A percentile compares a stretch with the other conserved stretches of the same genome.
phyloP scores from a whole-genome alignment of 805 yeast genomes.

The Candida lessepsii region DNA sequence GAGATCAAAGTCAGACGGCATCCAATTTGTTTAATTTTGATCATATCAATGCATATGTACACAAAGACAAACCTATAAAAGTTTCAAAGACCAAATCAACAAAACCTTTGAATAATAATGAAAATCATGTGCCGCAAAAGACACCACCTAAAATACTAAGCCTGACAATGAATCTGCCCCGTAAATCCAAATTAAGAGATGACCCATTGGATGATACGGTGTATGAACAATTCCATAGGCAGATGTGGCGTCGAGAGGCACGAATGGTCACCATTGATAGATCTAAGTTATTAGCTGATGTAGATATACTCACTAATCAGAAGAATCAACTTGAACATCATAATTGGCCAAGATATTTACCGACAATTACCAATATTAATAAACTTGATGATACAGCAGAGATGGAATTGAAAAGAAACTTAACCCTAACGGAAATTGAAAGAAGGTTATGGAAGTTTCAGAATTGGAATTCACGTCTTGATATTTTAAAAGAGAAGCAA shows the following conservation, averaged over 20 bases:
- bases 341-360: slow-evolving; percentile 49
- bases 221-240: slow-evolving; percentile 50
- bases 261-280: slow-evolving; percentile 56
- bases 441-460: slow-evolving; percentile 36
- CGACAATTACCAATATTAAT: slow-evolving; percentile 48
- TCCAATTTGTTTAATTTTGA: slow-evolving; percentile 35
- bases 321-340: slow-evolving; percentile 37
- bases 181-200: slow-evolving; percentile 11
- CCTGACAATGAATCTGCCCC: slow-evolving; percentile 10
- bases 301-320: slow-evolving; percentile 51
- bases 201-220: slow-evolving; percentile 48
- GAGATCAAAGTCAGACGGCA: slow-evolving; percentile 14
- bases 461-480: slow-evolving; percentile 37
- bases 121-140: slow-evolving; percentile 1
- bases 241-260: slow-evolving; percentile 64
- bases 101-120: neutral
- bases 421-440: slow-evolving; percentile 51
- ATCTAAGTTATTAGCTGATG: slow-evolving; percentile 52
- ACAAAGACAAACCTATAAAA: slow-evolving; percentile 20
- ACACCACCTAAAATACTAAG: slow-evolving; percentile 14
- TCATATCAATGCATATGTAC: slow-evolving; percentile 21
- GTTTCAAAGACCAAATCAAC: slow-evolving; percentile 1
- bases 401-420: slow-evolving; percentile 46
- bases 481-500: slow-evolving; percentile 24
- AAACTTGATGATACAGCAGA: slow-evolving; percentile 51